Percentiles rank a stretch among this genome's conserved stretches.
phyloP scores from a whole-genome alignment of 768 basidiomycete genomes.

The Auriscalpium vulgare region DNA sequence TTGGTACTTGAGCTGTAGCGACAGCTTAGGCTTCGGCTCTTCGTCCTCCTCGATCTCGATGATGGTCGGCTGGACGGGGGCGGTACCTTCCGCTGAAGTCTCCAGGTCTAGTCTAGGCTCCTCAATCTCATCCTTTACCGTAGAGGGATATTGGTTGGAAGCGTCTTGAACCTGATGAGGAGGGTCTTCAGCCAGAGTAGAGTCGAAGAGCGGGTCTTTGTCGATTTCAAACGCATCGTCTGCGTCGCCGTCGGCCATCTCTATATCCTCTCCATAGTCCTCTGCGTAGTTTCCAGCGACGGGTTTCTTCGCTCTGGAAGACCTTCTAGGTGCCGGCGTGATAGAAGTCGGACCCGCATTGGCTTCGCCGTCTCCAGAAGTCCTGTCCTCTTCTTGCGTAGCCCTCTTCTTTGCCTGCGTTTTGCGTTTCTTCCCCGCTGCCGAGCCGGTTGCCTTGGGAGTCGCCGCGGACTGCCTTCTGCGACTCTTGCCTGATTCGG shows the following conservation, averaged over 20 bases:
- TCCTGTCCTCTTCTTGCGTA: not conserved
- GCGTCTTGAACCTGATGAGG: not conserved
- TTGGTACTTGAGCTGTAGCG: conserved; percentile 56
- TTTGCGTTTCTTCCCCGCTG: not conserved
- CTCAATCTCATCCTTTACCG: not conserved
- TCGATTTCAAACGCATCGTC: conserved; percentile 6
- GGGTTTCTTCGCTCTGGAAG: conserved; percentile 24
- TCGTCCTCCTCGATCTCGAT: conserved; percentile 52
- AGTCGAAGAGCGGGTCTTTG: not conserved
- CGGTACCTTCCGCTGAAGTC: not conserved
- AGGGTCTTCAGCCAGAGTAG: not conserved
- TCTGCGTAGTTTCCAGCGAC: conserved; percentile 21
- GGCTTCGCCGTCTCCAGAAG: not conserved
- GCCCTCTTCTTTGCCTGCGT: not conserved
- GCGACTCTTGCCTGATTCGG: conserved; percentile 4
- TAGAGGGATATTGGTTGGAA: not conserved
- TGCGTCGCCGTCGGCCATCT: conserved; percentile 14
- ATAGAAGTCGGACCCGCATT: not conserved
- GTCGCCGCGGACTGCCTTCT: conserved; percentile 11
- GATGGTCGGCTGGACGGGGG: conserved; percentile 25
- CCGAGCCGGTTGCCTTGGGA: conserved; percentile 5
- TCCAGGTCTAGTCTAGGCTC: not conserved
- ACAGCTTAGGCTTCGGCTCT: conserved; percentile 62
- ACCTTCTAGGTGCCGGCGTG: conserved; percentile 18
- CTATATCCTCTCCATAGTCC: conserved; percentile 4